Evolutionary conservation across 495 filamentous ascomycete genomes (phyloP).

Genomic region (Penicillium macrosclerotiorum): DNA sequence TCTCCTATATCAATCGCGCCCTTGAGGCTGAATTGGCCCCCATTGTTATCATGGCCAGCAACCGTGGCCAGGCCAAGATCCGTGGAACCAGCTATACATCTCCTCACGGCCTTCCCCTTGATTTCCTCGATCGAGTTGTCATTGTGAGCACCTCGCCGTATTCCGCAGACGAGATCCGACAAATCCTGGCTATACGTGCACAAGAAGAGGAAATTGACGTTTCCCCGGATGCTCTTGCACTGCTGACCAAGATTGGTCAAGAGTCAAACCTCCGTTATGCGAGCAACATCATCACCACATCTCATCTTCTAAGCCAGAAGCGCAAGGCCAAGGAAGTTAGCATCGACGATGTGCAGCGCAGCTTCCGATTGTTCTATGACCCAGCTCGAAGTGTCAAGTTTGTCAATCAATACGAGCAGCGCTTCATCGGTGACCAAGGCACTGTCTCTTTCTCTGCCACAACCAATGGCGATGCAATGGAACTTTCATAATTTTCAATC

Average conservation of each 20-base stretch:
- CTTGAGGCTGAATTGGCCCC: constrained; percentile 91
- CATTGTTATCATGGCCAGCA: constrained; percentile 99
- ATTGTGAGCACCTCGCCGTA: constrained; percentile 97
- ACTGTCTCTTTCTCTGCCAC: constrained; percentile 65
- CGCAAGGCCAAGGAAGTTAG: constrained; percentile 76
- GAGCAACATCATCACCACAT: constrained; percentile 93
- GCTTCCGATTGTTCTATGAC: constrained; percentile 92
- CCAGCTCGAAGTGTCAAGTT: constrained; percentile 84
- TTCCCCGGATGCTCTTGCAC: constrained; percentile 79
- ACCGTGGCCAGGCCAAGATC: constrained; percentile 88
- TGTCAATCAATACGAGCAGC: constrained; percentile 83
- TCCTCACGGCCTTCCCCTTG: constrained; percentile 89
- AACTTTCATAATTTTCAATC: constrained; percentile 57
- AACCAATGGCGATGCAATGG: constrained; percentile 81
- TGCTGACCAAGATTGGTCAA: constrained; percentile 92
- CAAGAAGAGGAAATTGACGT: constrained; percentile 95
- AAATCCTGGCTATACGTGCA: constrained; percentile 87
- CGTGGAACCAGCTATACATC: constrained; percentile 88
- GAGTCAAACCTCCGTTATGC: constrained; percentile 91
- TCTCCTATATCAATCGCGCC: constrained; percentile 96
- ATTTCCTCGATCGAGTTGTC: constrained; percentile 93
- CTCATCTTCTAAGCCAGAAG: constrained; percentile 77
- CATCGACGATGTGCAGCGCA: constrained; percentile 85
- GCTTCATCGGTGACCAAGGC: constrained; percentile 86
- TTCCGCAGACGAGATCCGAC: constrained; percentile 75